Percentiles rank a stretch among this genome's conserved stretches.
Conservation (phyloP, 2,329 filamentous ascomycete genomes). For the Nothophaeocryptopus gaeumannii region DNA sequence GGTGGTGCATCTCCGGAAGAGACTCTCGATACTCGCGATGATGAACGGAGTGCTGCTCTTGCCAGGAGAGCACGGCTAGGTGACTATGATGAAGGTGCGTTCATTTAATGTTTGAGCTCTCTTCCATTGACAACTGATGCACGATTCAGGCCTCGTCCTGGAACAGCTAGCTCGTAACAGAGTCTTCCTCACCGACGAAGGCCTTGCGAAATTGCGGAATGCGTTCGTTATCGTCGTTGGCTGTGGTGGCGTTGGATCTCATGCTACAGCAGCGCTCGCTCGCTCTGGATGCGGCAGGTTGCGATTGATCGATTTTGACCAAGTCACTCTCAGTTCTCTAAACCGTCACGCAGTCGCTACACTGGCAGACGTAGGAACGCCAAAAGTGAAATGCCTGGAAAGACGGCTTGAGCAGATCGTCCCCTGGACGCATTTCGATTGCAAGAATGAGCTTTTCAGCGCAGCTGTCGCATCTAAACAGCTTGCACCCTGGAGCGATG, state of each 20-base stretch:
- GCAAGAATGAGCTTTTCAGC: conserved; percentile 79
- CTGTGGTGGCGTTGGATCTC: conserved; percentile 90
- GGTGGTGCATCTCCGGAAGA: conserved; percentile 51
- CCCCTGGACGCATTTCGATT: conserved; percentile 89
- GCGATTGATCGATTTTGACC: conserved; percentile 92
- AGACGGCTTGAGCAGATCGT: conserved; percentile 78
- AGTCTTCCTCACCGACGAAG: conserved; percentile 81
- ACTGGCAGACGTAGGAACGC: conserved; percentile 84
- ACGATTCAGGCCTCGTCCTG: conserved; percentile 70
- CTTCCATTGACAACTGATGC: neutral
- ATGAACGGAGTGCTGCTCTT: conserved; percentile 57
- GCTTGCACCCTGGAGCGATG: conserved; percentile 63
- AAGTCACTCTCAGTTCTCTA: conserved; percentile 89
- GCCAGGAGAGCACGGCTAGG: conserved; percentile 60
- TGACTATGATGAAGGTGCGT: conserved; percentile 58
- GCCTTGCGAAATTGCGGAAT: conserved; percentile 72
- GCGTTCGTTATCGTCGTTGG: conserved; percentile 88
- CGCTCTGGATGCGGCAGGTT: conserved; percentile 86
- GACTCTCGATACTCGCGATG: conserved; percentile 48
- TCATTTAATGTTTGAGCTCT: conserved; percentile 11
- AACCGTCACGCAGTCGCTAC: conserved; percentile 97
- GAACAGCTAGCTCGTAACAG: conserved; percentile 93
- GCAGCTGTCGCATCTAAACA: conserved; percentile 63
- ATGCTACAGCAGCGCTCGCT: conserved; percentile 80
- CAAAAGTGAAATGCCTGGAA: conserved; percentile 84